A percentile compares a stretch with the other conserved stretches of the same genome.
Evolutionary conservation across 257 asterid species (phyloP).

Genomic region (Handroanthus guayacan): DNA sequence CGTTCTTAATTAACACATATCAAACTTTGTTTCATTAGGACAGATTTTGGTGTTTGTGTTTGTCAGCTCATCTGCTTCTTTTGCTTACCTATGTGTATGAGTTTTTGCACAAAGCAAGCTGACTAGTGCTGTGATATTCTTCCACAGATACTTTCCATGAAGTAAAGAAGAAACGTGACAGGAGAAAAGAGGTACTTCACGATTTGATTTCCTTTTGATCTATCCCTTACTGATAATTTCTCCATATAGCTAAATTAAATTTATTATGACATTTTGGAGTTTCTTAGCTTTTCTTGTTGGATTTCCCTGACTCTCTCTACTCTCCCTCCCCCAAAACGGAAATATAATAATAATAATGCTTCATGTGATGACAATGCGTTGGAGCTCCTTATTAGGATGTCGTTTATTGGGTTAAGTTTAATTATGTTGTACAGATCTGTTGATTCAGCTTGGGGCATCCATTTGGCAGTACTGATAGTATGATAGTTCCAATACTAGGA

Average conservation of each 20-base stretch:
- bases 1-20: neutral
- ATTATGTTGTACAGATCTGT: neutral
- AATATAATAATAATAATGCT: neutral
- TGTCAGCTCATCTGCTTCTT: neutral
- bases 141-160: constrained; percentile 71
- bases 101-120: neutral
- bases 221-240: neutral
- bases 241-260: neutral
- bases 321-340: neutral
- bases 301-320: neutral
- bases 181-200: constrained; percentile 62
- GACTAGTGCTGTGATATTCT: constrained; percentile 24
- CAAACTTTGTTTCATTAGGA: neutral
- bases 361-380: constrained; percentile 5
- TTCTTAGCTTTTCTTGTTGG: neutral
- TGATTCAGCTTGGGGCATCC: neutral
- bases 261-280: neutral
- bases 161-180: constrained; percentile 70
- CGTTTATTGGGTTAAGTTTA: constrained; percentile 8
- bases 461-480: neutral
- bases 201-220: neutral
- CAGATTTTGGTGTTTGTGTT: constrained; percentile 2
- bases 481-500: neutral
- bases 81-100: neutral
- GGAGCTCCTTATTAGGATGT: constrained; percentile 18